phyloP scores from a whole-genome alignment of 352 stramenopile genomes.

The Lagenidium sp. region DNA sequence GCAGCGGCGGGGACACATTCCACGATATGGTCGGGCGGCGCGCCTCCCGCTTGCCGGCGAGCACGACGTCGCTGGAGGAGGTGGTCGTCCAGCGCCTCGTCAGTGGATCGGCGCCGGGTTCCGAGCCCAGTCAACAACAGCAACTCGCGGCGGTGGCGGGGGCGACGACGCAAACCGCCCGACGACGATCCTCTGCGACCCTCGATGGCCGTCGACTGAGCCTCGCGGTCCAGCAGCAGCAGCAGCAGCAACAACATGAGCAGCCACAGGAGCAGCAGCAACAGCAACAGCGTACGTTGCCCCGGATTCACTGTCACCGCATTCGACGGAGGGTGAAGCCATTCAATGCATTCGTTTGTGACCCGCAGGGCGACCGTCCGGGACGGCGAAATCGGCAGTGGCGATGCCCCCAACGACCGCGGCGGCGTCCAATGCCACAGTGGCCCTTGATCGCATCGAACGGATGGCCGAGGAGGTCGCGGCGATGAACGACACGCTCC shows the following conservation, averaged over 20 bases:
- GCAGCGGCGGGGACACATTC: background rate
- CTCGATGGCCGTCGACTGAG: background rate
- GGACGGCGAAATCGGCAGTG: too few species aligned
- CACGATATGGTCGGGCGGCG: constrained; percentile 66
- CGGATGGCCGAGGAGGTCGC: constrained; percentile 17
- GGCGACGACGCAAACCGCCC: too few species aligned
- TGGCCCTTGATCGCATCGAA: constrained; percentile 13
- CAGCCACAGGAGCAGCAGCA: background rate
- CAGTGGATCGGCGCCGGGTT: background rate
- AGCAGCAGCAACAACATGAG: background rate
- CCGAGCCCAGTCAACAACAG: too few species aligned
- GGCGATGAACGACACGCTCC: constrained; percentile 15
- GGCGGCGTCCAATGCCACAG: too few species aligned
- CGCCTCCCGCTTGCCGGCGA: constrained; percentile 36
- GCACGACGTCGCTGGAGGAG: constrained; percentile 56
- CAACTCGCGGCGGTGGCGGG: too few species aligned
- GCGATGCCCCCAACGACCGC: too few species aligned
- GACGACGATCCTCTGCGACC: background rate
- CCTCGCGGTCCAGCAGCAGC: too few species aligned
- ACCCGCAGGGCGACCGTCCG: too few species aligned
- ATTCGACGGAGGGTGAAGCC: too few species aligned
- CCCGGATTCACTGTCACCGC: too few species aligned
- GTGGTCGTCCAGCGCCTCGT: constrained; percentile 45
- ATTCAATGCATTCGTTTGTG: too few species aligned
- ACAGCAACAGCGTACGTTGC: background rate